Percentiles rank a stretch among this genome's conserved stretches.
phyloP scores from a whole-genome alignment of 2,329 filamentous ascomycete species.

The Cryphonectria nitschkei region DNA sequence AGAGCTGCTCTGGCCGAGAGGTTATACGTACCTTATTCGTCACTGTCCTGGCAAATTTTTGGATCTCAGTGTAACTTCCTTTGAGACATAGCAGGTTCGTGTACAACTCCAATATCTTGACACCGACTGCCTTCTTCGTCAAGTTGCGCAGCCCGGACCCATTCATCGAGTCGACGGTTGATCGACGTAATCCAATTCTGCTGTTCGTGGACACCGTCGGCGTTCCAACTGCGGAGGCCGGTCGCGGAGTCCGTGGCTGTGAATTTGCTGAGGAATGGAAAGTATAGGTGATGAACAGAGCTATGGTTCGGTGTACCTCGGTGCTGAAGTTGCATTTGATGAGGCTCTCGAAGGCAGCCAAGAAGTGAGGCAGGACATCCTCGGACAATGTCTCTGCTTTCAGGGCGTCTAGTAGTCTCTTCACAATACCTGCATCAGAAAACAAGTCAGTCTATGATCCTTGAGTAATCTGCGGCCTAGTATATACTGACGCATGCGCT shows the following conservation, averaged over 20 bases:
- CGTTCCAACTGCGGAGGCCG: conserved; percentile 38
- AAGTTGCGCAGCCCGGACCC: conserved; percentile 39
- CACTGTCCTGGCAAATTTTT: conserved; percentile 90
- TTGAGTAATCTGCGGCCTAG: conserved; percentile 26
- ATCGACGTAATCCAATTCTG: conserved; percentile 41
- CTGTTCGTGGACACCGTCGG: conserved; percentile 44
- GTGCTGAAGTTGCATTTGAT: conserved; percentile 80
- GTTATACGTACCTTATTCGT: conserved; percentile 78
- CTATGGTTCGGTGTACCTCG: conserved; percentile 83
- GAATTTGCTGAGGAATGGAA: conserved; percentile 66
- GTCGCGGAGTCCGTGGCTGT: conserved; percentile 55
- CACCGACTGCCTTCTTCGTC: conserved; percentile 72
- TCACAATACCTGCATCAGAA: conserved; percentile 72
- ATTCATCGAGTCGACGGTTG: conserved; percentile 36
- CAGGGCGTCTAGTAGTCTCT: conserved; percentile 84
- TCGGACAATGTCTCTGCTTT: conserved; percentile 80
- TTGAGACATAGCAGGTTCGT: conserved; percentile 76
- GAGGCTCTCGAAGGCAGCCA: conserved; percentile 77
- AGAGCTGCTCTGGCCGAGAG: neutral
- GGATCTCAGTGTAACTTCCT: conserved; percentile 68
- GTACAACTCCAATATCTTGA: conserved; percentile 77
- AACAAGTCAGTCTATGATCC: conserved; percentile 29
- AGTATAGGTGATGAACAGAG: conserved; percentile 91
- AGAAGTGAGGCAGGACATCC: conserved; percentile 75
- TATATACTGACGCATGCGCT: conserved; percentile 78